Evolutionary conservation across 768 basidiomycete genomes (phyloP).

Genomic region (Termitomyces sp.): DNA sequence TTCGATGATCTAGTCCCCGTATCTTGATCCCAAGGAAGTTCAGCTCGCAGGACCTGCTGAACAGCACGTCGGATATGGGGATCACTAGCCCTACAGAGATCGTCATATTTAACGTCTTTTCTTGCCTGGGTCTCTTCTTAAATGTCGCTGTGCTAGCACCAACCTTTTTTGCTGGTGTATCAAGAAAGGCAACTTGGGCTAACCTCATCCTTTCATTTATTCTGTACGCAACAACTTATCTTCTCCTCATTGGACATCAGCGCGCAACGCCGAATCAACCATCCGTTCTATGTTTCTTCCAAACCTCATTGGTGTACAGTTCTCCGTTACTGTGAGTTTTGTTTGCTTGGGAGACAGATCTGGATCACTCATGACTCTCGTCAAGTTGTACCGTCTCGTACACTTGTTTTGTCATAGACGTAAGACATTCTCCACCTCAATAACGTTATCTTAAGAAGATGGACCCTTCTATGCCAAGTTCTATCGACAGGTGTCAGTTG

Average conservation of each 20-base stretch:
- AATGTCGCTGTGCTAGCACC: slow-evolving; percentile 3
- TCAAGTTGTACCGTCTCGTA: background rate
- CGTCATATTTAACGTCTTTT: background rate
- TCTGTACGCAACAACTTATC: background rate
- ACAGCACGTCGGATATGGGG: background rate
- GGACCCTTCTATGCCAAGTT: background rate
- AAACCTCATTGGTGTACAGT: background rate
- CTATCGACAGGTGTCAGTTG: background rate
- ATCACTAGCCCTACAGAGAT: background rate
- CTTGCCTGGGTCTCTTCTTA: background rate
- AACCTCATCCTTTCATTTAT: background rate
- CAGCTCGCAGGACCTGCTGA: background rate
- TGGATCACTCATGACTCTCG: background rate
- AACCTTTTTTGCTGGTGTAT: background rate
- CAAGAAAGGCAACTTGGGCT: background rate
- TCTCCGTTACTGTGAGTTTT: background rate
- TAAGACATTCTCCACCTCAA: background rate
- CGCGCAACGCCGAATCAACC: background rate
- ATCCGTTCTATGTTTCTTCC: background rate
- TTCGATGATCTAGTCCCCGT: background rate
- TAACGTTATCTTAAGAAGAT: no score
- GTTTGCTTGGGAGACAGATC: background rate
- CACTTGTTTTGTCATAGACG: background rate
- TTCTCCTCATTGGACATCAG: background rate
- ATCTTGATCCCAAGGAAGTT: background rate